Percentiles rank a stretch among this genome's conserved stretches.
Conservation (phyloP, 768 basidiomycete genomes). For the Xerocomus brunneocitrinus region DNA sequence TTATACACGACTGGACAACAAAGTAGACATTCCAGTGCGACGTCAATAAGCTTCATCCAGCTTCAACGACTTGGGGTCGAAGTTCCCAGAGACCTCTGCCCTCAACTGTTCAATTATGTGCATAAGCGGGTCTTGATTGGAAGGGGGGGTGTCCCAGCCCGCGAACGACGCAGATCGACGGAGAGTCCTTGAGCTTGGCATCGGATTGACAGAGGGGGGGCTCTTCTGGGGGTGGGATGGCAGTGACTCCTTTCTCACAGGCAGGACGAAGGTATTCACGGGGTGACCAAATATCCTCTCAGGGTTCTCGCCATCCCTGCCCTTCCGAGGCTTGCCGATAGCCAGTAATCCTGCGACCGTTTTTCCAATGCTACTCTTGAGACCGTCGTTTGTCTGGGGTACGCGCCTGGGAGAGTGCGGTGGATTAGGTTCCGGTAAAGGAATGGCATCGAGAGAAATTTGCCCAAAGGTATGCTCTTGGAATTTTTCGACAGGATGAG, state of each 20-base stretch:
- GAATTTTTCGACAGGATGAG: neutral
- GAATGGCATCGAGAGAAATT: slow-evolving; percentile 12
- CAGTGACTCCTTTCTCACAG: slow-evolving; percentile 15
- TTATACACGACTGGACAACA: neutral
- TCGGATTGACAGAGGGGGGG: neutral
- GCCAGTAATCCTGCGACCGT: slow-evolving; percentile 8
- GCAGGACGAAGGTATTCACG: slow-evolving; percentile 5
- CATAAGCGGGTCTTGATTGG: slow-evolving; percentile 9
- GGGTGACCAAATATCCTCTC: slow-evolving; percentile 18
- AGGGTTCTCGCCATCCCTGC: neutral
- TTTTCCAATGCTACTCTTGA: slow-evolving; percentile 3
- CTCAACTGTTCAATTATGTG: slow-evolving; percentile 18
- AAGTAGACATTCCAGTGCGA: neutral
- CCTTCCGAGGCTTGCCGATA: neutral
- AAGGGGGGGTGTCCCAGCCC: slow-evolving; percentile 5
- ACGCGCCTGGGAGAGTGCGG: slow-evolving; percentile 9
- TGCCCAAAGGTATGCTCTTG: slow-evolving; percentile 2
- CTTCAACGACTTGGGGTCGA: slow-evolving; percentile 15
- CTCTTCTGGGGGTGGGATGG: neutral
- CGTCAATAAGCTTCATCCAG: slow-evolving; percentile 7
- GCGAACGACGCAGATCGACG: slow-evolving; percentile 28
- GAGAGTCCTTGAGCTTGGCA: slow-evolving; percentile 2
- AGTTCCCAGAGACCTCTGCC: slow-evolving; percentile 10
- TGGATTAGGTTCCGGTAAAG: slow-evolving; percentile 1
- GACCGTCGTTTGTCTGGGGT: slow-evolving; percentile 1